These are phyloP conservation scores for Cercospora beticola DNA, from an alignment of 2,329 filamentous ascomycete genomes.

Conservation along the genomic window DNA sequence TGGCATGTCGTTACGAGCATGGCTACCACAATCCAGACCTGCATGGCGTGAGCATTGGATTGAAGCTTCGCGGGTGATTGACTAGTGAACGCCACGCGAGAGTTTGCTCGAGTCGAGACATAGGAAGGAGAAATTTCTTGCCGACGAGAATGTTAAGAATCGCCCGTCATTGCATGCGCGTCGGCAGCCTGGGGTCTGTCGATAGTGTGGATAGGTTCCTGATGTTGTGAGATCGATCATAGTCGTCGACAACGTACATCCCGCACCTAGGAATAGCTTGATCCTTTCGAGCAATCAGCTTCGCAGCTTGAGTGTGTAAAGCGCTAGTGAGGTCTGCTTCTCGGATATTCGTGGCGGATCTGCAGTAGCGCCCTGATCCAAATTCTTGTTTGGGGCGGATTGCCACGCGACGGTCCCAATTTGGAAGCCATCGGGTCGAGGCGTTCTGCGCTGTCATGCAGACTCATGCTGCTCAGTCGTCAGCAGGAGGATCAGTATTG, in stretches of 20 bases:
- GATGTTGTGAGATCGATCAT: not conserved
- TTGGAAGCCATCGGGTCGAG: not conserved
- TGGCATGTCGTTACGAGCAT: not conserved
- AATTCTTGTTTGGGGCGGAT: not conserved
- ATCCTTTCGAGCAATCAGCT: not conserved
- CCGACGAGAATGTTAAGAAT: not conserved
- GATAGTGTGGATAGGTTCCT: not conserved
- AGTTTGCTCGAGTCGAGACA: not conserved
- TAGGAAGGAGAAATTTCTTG: not conserved
- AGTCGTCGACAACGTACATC: not conserved
- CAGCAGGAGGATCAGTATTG: not conserved
- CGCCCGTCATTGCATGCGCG: not conserved
- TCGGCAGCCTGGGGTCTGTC: not conserved
- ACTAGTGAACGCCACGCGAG: slow-evolving; percentile 1
- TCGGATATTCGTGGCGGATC: not conserved
- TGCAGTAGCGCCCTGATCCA: not conserved
- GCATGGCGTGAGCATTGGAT: not conserved
- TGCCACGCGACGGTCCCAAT: not conserved
- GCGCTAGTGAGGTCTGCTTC: not conserved
- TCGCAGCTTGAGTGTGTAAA: not conserved
- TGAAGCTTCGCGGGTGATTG: not conserved
- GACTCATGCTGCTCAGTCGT: not conserved
- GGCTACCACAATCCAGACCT: not conserved
- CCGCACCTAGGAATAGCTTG: not conserved
- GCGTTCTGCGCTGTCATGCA: not conserved